Evolutionary conservation across 1,284 basidiomycete genomes (phyloP), one percentile per base, ranked within the genome.

Genomic region (Boletellus sp.): DNA sequence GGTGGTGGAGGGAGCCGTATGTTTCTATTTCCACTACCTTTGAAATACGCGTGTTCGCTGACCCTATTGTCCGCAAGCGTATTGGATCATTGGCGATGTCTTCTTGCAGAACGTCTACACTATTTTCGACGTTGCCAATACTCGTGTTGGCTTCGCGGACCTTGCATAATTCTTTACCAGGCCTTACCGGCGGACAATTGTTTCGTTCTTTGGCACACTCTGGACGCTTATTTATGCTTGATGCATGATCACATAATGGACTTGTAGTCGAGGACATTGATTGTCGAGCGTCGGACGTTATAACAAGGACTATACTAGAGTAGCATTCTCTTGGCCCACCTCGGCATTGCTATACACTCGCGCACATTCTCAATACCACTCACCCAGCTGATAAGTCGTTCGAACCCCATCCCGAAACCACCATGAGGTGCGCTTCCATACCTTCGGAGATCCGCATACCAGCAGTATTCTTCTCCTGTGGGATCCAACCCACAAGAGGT

Each of bases 331-430:
- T 91, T 91, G 17, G 86, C 80, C 85, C 91, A 94, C 50, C 93
- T 72, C 1, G 94, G 92, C 74, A 95, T 91, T 3, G 91, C 81
- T 40, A 94, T 82, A 57, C 91, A 91, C 66, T 97, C 94, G 49
- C 90, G 73, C 23, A 96, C 78, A 66, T 94, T 95, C 45, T 84
- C 82, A 34, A 90, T 73, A 0, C 91, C 91, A 13, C 85, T 82
- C 16, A 94, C 70, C 84, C 89, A 94, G 44, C 82, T 80, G 14
- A 96, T 75, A 30, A 94, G 72, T 50, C 94, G 73, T 67, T 97
- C 94, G 61, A 94, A 94, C 5, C 94, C 94, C 72, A 96, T 76
- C 5, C 94, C 94, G 70, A 93, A 96, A 5, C 94, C 94, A 19
- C 88, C 92, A 68, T 95, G 92, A 3, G 91, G 86, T 17, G 87